Conservation (phyloP, 1,139 yeast species). For the Hyphopichia buzzinii region DNA sequence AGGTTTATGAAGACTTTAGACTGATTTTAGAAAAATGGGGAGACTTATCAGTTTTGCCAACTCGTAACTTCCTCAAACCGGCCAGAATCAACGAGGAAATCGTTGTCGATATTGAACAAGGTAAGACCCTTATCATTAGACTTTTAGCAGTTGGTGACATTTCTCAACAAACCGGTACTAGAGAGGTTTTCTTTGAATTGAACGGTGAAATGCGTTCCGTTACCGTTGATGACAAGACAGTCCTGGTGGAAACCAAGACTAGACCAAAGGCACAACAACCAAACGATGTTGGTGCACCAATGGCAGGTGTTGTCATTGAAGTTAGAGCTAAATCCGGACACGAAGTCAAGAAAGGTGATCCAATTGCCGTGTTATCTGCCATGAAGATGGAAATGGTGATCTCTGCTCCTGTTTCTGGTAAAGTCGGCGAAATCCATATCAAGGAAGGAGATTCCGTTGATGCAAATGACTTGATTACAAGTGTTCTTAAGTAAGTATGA, state of each 20-base stretch:
- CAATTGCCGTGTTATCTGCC: constrained; percentile 90
- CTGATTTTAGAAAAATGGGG: constrained; percentile 77
- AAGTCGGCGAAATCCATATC: constrained; percentile 69
- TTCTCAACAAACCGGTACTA: constrained; percentile 77
- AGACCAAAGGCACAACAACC: constrained; percentile 94
- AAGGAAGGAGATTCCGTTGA: constrained; percentile 95
- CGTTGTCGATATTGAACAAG: constrained; percentile 86
- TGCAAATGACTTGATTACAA: constrained; percentile 75
- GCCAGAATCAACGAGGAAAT: constrained; percentile 87
- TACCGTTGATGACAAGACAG: constrained; percentile 82
- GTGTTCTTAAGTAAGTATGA: constrained; percentile 24
- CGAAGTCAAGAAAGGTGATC: constrained; percentile 94
- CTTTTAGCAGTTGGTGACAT: constrained; percentile 92
- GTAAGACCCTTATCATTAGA: constrained; percentile 89
- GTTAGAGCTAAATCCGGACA: constrained; percentile 84
- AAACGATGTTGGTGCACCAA: constrained; percentile 96
- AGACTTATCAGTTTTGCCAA: constrained; percentile 91
- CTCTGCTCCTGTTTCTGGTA: constrained; percentile 86
- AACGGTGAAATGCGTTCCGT: constrained; percentile 98
- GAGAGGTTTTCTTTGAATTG: constrained; percentile 96
- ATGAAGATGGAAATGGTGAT: constrained; percentile 99
- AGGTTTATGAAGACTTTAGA: constrained; percentile 87
- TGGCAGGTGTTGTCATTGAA: constrained; percentile 99
- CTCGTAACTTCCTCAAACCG: constrained; percentile 83
- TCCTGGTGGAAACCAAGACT: constrained; percentile 77